phyloP scores from a whole-genome alignment of 305 asterid genomes.

The Fraxinus greggii region DNA sequence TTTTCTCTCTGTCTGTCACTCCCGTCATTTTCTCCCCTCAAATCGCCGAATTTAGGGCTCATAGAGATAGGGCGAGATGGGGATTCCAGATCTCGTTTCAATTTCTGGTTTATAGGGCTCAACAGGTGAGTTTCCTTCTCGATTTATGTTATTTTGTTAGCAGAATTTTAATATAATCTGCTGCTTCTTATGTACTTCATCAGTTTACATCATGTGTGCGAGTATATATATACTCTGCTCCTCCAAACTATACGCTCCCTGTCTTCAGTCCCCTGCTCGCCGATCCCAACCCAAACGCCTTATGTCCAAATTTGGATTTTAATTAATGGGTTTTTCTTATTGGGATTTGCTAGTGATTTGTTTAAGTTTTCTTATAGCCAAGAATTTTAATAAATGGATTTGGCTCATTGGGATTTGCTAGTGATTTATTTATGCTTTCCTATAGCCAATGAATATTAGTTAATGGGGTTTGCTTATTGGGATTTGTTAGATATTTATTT shows the following conservation, averaged over 20 bases:
- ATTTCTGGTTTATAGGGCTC: too few species aligned
- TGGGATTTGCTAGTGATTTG: not conserved
- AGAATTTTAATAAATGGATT: not conserved
- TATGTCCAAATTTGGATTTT: not conserved
- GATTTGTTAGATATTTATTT: not conserved
- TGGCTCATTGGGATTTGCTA: not conserved
- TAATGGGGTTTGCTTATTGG: not conserved
- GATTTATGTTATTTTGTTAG: too few species aligned
- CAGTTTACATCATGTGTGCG: too few species aligned
- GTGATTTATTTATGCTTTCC: not conserved
- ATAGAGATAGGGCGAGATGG: too few species aligned
- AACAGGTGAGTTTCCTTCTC: too few species aligned
- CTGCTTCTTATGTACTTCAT: too few species aligned
- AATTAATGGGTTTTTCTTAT: not conserved
- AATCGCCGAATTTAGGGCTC: too few species aligned
- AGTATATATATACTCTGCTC: not conserved
- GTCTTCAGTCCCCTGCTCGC: constrained; percentile 51
- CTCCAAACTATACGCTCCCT: constrained; percentile 34
- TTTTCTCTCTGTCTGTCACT: too few species aligned
- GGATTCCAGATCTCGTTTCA: too few species aligned
- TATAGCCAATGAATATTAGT: not conserved
- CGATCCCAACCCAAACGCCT: constrained; percentile 37
- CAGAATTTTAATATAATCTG: too few species aligned
- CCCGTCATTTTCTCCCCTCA: too few species aligned
- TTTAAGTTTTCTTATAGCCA: not conserved